Evolutionary conservation across 2,329 filamentous ascomycete genomes (phyloP), one percentile per base, ranked within the genome.

Genomic region (Aspergillus amoenus): DNA sequence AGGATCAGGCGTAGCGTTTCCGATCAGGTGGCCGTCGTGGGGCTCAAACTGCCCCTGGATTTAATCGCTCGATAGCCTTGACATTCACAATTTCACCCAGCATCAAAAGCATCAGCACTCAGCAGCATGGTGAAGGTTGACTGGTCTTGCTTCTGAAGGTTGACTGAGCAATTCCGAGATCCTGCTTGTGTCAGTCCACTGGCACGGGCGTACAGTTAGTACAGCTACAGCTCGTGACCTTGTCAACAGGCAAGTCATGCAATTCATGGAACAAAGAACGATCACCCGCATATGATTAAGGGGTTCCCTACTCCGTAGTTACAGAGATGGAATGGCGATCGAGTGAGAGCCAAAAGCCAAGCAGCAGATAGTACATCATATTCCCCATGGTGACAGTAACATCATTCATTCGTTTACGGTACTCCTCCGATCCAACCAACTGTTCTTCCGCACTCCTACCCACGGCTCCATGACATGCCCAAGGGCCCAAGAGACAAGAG

Each of bases 1-100:
- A 46, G 5, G 34, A 54, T 56, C 57, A 48, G 52, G 50, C 49
- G 42, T 42, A 44, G 44, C n/a, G 45, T 27, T 44, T 57, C 51
- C 57, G 55, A 58, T 58, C 56, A 61, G 59, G 59, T 52, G 56
- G 43, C 43, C 46, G 22, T 53, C 57, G 57, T 60, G 57, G 57
- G 57, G 54, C 57, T 48, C 30, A 37, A 48, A 37, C 27, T 11
- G 21, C 57, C 57, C 57, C 54, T 50, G 50, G 53, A 57, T 54
- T 57, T 44, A 45, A 39, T 45, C 24, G 22, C 21, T 7, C 42
- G 40, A 42, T 21, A 17, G n/a, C 40, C 18, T 17, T 17, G 12
- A 17, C 18, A 21, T 18, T 18, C 40, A 42, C 40, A 17, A 17
- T 42, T n/a, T 5, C 9, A 11, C 7, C n/a, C 45, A 37, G 45